These are phyloP conservation scores for Cystobasidium sp. DNA, from an alignment of 1,284 basidiomycete genomes.

Conservation along the genomic window DNA sequence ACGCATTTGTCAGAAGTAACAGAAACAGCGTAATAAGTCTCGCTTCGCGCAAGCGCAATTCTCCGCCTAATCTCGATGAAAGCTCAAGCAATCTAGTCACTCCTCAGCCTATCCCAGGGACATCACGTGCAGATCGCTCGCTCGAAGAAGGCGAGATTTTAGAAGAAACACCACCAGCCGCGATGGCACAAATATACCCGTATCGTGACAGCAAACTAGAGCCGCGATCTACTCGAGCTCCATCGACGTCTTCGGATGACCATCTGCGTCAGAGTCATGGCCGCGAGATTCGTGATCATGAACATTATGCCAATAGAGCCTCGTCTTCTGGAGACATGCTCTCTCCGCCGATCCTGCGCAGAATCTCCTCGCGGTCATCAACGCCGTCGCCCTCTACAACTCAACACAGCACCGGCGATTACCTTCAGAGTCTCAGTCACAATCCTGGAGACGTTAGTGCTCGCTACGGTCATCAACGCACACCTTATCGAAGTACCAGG, in stretches of 20 bases:
- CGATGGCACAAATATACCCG: background rate
- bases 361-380: too few species aligned
- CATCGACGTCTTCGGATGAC: too few species aligned
- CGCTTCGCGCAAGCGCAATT: background rate
- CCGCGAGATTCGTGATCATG: too few species aligned
- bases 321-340: too few species aligned
- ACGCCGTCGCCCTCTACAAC: background rate
- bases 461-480: background rate
- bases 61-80: background rate
- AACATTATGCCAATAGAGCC: too few species aligned
- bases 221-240: too few species aligned
- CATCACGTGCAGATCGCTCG: background rate
- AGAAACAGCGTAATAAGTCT: constrained; percentile 41
- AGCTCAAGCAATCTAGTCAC: background rate
- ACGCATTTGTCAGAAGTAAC: constrained; percentile 32
- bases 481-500: background rate
- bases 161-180: constrained; percentile 14
- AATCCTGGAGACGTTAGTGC: background rate
- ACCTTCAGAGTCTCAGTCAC: background rate
- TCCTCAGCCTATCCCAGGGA: background rate
- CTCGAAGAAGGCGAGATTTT: constrained; percentile 41
- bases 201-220: too few species aligned
- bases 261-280: too few species aligned
- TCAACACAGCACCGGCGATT: background rate
- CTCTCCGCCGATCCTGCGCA: too few species aligned